Evolutionary conservation across 1,139 yeast genomes (phyloP).

Genomic region (Lodderomyces elongisporus): DNA sequence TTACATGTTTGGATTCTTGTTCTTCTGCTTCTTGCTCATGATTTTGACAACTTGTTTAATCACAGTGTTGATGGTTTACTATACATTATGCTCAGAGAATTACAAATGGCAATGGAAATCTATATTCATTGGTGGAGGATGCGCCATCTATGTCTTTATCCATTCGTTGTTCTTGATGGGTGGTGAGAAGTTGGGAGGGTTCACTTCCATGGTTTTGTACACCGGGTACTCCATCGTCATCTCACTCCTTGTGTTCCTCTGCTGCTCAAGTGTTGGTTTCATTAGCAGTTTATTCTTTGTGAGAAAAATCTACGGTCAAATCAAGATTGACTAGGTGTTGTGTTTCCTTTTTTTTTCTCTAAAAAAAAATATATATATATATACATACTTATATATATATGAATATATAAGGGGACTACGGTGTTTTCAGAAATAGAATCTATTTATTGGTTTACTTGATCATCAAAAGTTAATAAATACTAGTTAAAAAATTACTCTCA

Average conservation of each 20-base stretch:
- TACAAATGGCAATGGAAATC: slow-evolving; percentile 99
- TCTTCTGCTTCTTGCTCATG: slow-evolving; percentile 81
- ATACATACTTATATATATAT: not conserved
- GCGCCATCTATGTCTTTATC: slow-evolving; percentile 75
- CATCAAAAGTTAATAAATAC: too few species aligned
- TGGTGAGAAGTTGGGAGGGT: slow-evolving; percentile 62
- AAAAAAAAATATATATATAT: not conserved
- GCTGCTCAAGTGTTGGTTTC: slow-evolving; percentile 89
- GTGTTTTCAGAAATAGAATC: too few species aligned
- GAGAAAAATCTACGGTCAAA: slow-evolving; percentile 73
- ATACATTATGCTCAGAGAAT: slow-evolving; percentile 83
- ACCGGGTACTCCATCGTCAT: slow-evolving; percentile 80
- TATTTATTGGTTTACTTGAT: too few species aligned
- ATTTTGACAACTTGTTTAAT: slow-evolving; percentile 76
- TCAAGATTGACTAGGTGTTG: slow-evolving; percentile 64
- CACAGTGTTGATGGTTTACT: slow-evolving; percentile 75
- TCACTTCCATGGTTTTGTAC: slow-evolving; percentile 72
- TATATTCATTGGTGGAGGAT: slow-evolving; percentile 83
- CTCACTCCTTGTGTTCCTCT: slow-evolving; percentile 65
- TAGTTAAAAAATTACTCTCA: too few species aligned
- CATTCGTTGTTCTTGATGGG: slow-evolving; percentile 76
- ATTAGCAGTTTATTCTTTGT: slow-evolving; percentile 69
- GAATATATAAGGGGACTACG: not conserved
- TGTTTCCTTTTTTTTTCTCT: not conserved
- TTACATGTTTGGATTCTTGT: slow-evolving; percentile 96